phyloP scores from a whole-genome alignment of 805 yeast genomes.

The Metschnikowia bowlesiae region DNA sequence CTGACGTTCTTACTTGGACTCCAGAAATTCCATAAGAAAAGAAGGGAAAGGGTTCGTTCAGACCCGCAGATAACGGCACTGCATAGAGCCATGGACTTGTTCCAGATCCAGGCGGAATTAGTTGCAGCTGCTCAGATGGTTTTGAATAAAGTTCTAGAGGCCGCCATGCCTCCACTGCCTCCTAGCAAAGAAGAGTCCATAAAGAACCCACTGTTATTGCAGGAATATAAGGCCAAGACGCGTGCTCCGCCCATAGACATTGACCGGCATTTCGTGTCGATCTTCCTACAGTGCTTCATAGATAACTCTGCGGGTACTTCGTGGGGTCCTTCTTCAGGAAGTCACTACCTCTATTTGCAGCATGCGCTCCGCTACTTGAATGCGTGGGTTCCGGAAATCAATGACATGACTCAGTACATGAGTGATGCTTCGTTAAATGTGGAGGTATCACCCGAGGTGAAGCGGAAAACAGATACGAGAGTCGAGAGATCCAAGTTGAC shows the following conservation, averaged over 20 bases:
- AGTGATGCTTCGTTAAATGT: neutral
- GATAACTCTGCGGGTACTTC: slow-evolving; percentile 28
- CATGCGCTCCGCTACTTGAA: slow-evolving; percentile 28
- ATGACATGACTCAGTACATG: slow-evolving; percentile 6
- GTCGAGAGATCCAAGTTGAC: slow-evolving; percentile 3
- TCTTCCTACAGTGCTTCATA: slow-evolving; percentile 28
- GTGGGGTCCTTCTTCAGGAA: slow-evolving; percentile 16
- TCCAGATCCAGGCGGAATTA: slow-evolving; percentile 26
- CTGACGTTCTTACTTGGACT: slow-evolving; percentile 37
- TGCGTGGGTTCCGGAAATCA: slow-evolving; percentile 35
- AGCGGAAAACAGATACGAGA: slow-evolving; percentile 9
- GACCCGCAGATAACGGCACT: slow-evolving; percentile 14
- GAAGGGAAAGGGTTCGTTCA: slow-evolving; percentile 15
- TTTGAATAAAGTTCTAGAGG: slow-evolving; percentile 22
- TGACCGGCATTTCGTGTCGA: slow-evolving; percentile 30
- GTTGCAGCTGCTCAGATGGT: slow-evolving; percentile 25
- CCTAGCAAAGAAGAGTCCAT: slow-evolving; percentile 26
- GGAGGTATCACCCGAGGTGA: slow-evolving; percentile 4
- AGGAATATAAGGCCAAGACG: slow-evolving; percentile 14
- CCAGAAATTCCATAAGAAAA: slow-evolving; percentile 16
- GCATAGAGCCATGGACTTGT: slow-evolving; percentile 21
- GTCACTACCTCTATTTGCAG: slow-evolving; percentile 29
- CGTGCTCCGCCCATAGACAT: slow-evolving; percentile 20
- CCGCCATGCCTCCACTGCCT: slow-evolving; percentile 33
- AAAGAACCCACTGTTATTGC: slow-evolving; percentile 19